phyloP scores from a whole-genome alignment of 495 filamentous ascomycete genomes.

The Pyrenopolyporus hunteri region DNA sequence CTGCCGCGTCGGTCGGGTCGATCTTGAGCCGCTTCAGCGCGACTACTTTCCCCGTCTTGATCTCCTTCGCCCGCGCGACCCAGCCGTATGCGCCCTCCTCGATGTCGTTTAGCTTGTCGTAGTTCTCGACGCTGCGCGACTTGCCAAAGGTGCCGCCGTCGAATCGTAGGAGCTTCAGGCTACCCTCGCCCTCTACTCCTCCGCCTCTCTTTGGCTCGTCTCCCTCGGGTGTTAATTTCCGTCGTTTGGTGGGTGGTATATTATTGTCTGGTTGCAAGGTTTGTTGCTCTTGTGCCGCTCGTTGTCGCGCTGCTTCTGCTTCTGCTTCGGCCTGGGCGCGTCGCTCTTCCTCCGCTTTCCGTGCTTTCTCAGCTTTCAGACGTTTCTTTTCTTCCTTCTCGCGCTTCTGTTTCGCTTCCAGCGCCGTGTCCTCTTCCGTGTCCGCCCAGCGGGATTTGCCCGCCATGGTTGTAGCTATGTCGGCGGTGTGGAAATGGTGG shows the following conservation, averaged over 20 bases:
- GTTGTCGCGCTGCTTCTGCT: conserved; percentile 47
- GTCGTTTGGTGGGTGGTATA: conserved; percentile 61
- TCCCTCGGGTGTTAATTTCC: conserved; percentile 54
- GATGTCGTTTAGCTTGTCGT: conserved; percentile 92
- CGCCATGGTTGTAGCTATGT: conserved; percentile 58
- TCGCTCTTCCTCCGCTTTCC: conserved; percentile 66
- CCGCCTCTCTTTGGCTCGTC: conserved; percentile 39
- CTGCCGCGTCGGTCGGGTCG: conserved; percentile 75
- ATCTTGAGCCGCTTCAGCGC: conserved; percentile 96
- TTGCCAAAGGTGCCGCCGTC: conserved; percentile 70
- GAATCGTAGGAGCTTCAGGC: conserved; percentile 69
- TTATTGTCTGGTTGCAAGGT: conserved; percentile 31
- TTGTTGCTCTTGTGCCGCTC: conserved; percentile 48
- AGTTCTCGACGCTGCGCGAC: conserved; percentile 84
- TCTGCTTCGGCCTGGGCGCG: conserved; percentile 36
- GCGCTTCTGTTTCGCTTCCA: conserved; percentile 73
- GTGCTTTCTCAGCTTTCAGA: conserved; percentile 83
- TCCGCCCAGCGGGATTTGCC: conserved; percentile 86
- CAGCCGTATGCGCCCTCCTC: conserved; percentile 96
- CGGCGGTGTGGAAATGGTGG: not conserved
- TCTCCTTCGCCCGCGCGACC: conserved; percentile 86
- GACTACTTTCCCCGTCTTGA: conserved; percentile 81
- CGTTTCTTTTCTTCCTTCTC: conserved; percentile 92
- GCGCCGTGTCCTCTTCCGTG: conserved; percentile 74
- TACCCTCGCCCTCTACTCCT: conserved; percentile 25